These are phyloP conservation scores for Coccomyxa sp. DNA, from an alignment of 139 green algal species.

Conservation along the genomic window DNA sequence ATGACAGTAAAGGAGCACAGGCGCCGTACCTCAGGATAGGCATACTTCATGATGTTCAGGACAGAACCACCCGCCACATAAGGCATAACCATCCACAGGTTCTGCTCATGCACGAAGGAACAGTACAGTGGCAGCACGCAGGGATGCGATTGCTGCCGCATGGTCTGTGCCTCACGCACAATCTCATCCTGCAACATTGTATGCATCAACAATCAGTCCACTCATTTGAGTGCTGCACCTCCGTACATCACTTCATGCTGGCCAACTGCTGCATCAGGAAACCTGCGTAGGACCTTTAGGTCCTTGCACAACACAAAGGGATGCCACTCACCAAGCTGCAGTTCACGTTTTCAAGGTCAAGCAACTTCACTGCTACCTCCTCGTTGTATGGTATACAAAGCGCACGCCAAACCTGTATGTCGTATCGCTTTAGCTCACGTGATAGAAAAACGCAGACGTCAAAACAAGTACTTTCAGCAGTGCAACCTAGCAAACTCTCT, in stretches of 20 bases:
- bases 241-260: too few species aligned
- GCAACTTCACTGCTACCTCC: slow-evolving; percentile 89
- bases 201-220: not conserved
- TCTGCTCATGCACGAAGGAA: slow-evolving; percentile 84
- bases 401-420: slow-evolving; percentile 75
- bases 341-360: slow-evolving; percentile 94
- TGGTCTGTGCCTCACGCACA: slow-evolving; percentile 90
- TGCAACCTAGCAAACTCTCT: too few species aligned
- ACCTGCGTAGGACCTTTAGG: too few species aligned
- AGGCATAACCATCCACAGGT: slow-evolving; percentile 92
- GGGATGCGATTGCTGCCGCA: slow-evolving; percentile 87
- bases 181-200: slow-evolving; percentile 82
- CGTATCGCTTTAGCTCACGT: too few species aligned
- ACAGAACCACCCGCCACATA: slow-evolving; percentile 76
- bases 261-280: too few species aligned
- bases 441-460: too few species aligned
- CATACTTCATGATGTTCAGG: slow-evolving; percentile 92
- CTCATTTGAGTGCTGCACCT: too few species aligned
- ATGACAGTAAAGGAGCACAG: too few species aligned
- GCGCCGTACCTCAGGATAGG: slow-evolving; percentile 55
- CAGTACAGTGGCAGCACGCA: slow-evolving; percentile 92
- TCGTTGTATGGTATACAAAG: slow-evolving; percentile 66
- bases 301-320: too few species aligned
- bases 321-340: slow-evolving; percentile 59
- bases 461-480: too few species aligned